Conservation (phyloP, 345 rosid species). For the Noccaea caerulescens region DNA sequence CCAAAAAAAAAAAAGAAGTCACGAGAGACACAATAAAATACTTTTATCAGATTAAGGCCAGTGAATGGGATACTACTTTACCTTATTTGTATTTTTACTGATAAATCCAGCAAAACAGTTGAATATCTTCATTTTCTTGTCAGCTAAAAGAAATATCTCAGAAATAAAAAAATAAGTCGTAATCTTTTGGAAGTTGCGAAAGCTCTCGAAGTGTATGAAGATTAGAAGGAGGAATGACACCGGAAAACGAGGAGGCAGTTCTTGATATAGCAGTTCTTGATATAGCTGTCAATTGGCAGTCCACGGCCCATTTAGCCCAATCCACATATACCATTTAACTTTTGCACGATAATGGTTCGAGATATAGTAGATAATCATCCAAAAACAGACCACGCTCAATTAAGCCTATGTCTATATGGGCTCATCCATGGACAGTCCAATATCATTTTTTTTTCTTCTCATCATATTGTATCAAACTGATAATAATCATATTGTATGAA, state of each 20-base stretch:
- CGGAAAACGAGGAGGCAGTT: conserved; percentile 46
- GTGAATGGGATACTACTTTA: conserved; percentile 27
- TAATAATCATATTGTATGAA: too few species aligned
- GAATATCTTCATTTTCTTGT: conserved; percentile 52
- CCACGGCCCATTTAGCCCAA: too few species aligned
- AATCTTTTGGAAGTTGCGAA: conserved; percentile 73
- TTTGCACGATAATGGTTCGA: too few species aligned
- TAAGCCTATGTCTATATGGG: too few species aligned
- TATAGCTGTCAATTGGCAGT: conserved; percentile 56
- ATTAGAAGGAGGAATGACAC: conserved; percentile 35
- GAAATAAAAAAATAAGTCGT: conserved; percentile 55
- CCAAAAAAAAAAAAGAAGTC: not conserved
- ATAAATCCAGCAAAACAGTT: conserved; percentile 50
- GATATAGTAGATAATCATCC: too few species aligned
- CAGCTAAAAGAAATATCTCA: conserved; percentile 26
- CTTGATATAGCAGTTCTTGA: conserved; percentile 56
- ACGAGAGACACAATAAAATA: not conserved
- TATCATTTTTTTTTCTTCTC: too few species aligned
- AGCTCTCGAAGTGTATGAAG: conserved; percentile 47
- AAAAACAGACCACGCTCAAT: too few species aligned
- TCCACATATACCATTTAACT: too few species aligned
- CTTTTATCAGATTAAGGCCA: not conserved
- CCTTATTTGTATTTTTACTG: conserved; percentile 57
- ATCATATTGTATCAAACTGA: too few species aligned
- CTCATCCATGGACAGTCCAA: too few species aligned